Base-by-base conservation (phyloP, 192 early-diverging fungal species). In the Thoreauomyces humboldtii region DNA sequence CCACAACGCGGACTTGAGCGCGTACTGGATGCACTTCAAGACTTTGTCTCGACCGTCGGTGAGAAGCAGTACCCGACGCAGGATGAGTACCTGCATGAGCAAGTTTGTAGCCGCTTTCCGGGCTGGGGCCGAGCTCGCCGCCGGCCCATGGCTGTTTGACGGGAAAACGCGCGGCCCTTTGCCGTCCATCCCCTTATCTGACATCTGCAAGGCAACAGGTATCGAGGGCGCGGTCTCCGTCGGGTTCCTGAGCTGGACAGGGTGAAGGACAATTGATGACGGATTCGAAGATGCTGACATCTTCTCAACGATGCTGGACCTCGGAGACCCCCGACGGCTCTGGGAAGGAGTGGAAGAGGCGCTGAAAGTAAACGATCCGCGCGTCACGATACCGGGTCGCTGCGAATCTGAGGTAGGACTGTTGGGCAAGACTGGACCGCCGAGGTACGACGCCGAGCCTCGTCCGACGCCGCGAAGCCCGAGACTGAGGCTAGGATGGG, bases 31-130 rank as follows among this genome's bases (percentile, higher is more conserved):
- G 28, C 87, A 63, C 58, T 93, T 93, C 54, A 93, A 75, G 15
- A 82, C 75, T 69, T 94, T 94, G 77, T 94, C 92, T 15, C 92
- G 81, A 31, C 92, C 92, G 59, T 94, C 92, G 48, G 87, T 81
- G 19, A 88, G 65, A 22, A 81, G 75, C 7, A 91, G 75, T 15
- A 89, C 68, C 54, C 83, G 82, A 31, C 84, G 80, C 22, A 91
- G 70, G 41, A 87, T 59, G 9, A 78, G 48, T 25, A 69, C 17
- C 0, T 58, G 48, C 14, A 71, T 14, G 31, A 75, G 51, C 15
- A 27, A 15, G 50, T 28, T 52, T 52, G 50, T 15, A 52, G 19
- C 19, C 2, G 15, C 27, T 6, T 52, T 31, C 19, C 44, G 44
- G 12, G 44, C 44, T 22, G 44, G 25, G 4, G 44, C 44, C n/a